Conservation (phyloP, 306 rosid species). For the Begonia peltatifolia region DNA sequence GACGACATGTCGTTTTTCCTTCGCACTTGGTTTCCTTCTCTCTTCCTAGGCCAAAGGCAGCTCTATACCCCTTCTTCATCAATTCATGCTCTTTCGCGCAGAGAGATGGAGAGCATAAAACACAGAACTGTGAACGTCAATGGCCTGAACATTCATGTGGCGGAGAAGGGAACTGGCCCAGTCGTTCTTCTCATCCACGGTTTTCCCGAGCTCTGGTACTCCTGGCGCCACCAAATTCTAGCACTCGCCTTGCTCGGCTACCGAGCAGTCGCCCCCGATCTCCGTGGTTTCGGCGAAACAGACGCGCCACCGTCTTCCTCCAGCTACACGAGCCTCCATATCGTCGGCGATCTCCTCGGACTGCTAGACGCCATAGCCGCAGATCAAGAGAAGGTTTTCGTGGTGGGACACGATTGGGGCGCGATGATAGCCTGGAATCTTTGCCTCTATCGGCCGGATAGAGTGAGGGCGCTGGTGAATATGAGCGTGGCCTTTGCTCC, state of each 20-base stretch:
- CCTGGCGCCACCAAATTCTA: slow-evolving; percentile 73
- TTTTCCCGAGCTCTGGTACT: slow-evolving; percentile 71
- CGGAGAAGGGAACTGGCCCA: slow-evolving; percentile 62
- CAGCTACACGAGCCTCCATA: slow-evolving; percentile 40
- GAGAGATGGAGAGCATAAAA: slow-evolving; percentile 30
- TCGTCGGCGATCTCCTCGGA: slow-evolving; percentile 53
- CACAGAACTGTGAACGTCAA: slow-evolving; percentile 39
- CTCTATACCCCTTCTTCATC: not conserved
- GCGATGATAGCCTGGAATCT: slow-evolving; percentile 51
- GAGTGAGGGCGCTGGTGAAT: slow-evolving; percentile 48
- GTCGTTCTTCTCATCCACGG: slow-evolving; percentile 71
- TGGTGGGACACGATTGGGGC: slow-evolving; percentile 93
- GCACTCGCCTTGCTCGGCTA: slow-evolving; percentile 54
- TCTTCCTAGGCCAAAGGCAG: not conserved
- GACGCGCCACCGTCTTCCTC: slow-evolving; percentile 18
- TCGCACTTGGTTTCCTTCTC: not conserved
- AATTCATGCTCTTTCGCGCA: not conserved
- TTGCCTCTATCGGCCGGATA: slow-evolving; percentile 48
- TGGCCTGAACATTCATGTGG: slow-evolving; percentile 69
- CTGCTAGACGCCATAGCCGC: slow-evolving; percentile 33
- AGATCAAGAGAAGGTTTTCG: slow-evolving; percentile 47
- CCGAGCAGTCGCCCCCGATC: slow-evolving; percentile 59
- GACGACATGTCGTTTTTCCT: slow-evolving; percentile 2
- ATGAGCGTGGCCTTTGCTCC: slow-evolving; percentile 41
- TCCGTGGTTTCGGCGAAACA: slow-evolving; percentile 70